Conservation (phyloP, 805 yeast species). For the Candida coquimbonensis region DNA sequence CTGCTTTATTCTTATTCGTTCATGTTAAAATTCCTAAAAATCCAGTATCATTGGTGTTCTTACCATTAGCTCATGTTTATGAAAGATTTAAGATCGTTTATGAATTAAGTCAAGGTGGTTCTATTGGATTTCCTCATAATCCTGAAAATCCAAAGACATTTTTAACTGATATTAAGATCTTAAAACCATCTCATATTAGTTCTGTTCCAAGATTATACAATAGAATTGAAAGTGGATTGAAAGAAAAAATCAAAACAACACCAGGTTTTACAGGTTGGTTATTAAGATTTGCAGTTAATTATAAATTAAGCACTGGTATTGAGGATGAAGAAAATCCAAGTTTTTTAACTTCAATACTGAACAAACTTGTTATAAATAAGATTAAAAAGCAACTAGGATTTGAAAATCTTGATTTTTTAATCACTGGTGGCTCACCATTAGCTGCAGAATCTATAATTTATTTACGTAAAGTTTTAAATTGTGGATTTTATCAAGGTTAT, state of each 20-base stretch:
- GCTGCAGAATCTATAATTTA: constrained; percentile 54
- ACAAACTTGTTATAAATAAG: constrained; percentile 33
- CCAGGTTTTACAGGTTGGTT: constrained; percentile 38
- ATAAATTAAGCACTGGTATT: constrained; percentile 26
- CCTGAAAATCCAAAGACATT: constrained; percentile 44
- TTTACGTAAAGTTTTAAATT: constrained; percentile 52
- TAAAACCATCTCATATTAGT: constrained; percentile 47
- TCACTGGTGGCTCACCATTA: constrained; percentile 67
- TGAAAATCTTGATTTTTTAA: constrained; percentile 31
- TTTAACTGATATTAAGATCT: constrained; percentile 49
- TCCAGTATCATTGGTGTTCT: constrained; percentile 32
- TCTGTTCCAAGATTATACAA: constrained; percentile 62
- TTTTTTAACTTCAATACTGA: constrained; percentile 29
- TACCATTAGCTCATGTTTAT: constrained; percentile 55
- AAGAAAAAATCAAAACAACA: constrained; percentile 37
- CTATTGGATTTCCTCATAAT: constrained; percentile 48
- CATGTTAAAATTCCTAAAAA: constrained; percentile 25
- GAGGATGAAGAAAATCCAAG: constrained; percentile 28
- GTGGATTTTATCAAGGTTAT: constrained; percentile 61
- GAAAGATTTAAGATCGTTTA: constrained; percentile 41
- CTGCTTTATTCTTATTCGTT: constrained; percentile 36
- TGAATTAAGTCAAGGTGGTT: constrained; percentile 40
- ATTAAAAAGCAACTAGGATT: constrained; percentile 43
- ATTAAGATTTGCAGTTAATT: constrained; percentile 35
- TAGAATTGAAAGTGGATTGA: constrained; percentile 54